Evolutionary conservation across 2,329 filamentous ascomycete species (phyloP).

Genomic region (Neophaeococcomyces mojaviensis): DNA sequence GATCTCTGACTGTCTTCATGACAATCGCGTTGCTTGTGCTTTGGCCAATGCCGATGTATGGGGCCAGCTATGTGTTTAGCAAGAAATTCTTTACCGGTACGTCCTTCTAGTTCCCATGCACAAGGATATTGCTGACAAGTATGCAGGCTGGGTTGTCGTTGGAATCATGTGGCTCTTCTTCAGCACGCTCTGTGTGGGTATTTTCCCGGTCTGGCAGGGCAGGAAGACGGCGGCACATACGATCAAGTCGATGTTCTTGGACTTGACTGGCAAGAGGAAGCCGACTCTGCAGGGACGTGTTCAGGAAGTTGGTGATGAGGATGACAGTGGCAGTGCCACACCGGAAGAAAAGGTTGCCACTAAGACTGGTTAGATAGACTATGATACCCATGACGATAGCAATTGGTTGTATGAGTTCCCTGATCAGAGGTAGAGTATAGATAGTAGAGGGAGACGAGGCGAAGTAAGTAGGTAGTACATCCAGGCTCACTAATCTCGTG

Average conservation of each 20-base stretch:
- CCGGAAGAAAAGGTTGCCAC: conserved; percentile 37
- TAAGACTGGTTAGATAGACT: conserved; percentile 11
- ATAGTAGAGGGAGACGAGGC: too few species aligned
- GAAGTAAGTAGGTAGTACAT: too few species aligned
- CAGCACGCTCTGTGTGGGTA: conserved; percentile 62
- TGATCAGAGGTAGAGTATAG: too few species aligned
- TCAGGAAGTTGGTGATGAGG: conserved; percentile 25
- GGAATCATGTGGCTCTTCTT: conserved; percentile 76
- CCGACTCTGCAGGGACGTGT: conserved; percentile 25
- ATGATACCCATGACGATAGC: too few species aligned
- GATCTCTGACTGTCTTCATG: conserved; percentile 53
- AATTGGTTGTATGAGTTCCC: too few species aligned
- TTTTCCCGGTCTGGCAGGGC: conserved; percentile 78
- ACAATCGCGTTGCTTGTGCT: conserved; percentile 67
- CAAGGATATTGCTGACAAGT: not conserved
- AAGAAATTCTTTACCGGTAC: conserved; percentile 65
- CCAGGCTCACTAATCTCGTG: too few species aligned
- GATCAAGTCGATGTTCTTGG: conserved; percentile 53
- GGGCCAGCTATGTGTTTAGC: conserved; percentile 69
- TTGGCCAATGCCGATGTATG: conserved; percentile 92
- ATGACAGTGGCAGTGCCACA: conserved; percentile 40
- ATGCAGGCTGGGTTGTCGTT: conserved; percentile 62
- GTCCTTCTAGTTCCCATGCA: not conserved
- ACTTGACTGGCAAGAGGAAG: conserved; percentile 43
- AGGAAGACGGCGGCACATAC: conserved; percentile 58